Evolutionary conservation across 1,284 basidiomycete genomes (phyloP), one percentile per base, ranked within the genome.

Genomic region (Omphalotus olearius): DNA sequence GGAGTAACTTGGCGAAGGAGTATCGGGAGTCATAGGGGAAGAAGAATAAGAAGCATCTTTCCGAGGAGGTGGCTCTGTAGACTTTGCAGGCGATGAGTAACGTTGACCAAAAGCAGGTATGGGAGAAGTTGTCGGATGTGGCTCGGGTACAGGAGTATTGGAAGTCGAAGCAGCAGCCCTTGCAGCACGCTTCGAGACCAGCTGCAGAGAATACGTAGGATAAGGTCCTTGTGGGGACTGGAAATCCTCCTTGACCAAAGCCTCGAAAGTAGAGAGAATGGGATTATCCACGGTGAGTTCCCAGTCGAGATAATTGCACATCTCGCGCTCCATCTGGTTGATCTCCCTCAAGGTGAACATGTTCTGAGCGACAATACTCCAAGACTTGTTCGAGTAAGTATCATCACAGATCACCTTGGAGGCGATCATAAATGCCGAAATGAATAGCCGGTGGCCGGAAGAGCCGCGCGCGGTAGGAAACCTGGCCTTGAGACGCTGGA

Each of bases 271-370:
- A 9, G 65, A 61, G 2, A 93, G 73, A 3, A 87, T 85, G 0
- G 72, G 66, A 0, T 83, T 81, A 49, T 86, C 83, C 47, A 91
- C 85, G 48, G 87, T 88, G 9, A 95, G 76, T 65, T 93, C 87
- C 92, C 93, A 96, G 64, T 94, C 92, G 28, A 96, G 73, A 64
- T 95, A 95, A 25, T 81, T 85, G 65, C 92, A 94, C 86, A 96
- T 93, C 67, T 96, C 92, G 5, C 92, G 71, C 70, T 95, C 92
- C 93, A 96, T 95, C 75, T 95, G 93, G 67, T 97, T 96, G 62
- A 96, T 88, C 75, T 97, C 93, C 39, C 89, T 80, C 2, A 96
- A 69, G 1, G 83, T 83, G 62, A 95, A 96, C 85, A 95, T 89
- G 47, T 85, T 87, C 66, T 96, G 93, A 0, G 91, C 93, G 44